These are phyloP conservation scores for Cladosporium cucumerinum DNA, from an alignment of 2,329 filamentous ascomycete species.

Conservation along the genomic window DNA sequence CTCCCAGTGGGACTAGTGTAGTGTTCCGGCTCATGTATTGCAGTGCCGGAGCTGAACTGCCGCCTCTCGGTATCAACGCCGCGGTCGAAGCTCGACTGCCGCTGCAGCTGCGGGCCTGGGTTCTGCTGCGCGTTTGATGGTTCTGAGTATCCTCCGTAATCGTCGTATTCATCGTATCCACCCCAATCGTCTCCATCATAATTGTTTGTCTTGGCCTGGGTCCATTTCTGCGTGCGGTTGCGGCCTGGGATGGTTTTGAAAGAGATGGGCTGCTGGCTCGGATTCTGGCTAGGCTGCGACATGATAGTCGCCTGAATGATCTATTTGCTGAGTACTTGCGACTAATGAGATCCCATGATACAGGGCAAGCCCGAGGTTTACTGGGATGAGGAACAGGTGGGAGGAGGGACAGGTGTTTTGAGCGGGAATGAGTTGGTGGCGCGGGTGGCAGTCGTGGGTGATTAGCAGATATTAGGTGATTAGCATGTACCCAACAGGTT, in stretches of 20 bases:
- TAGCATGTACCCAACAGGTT: neutral
- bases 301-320: conserved; percentile 18
- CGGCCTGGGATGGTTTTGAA: conserved; percentile 87
- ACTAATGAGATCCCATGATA: conserved; percentile 4
- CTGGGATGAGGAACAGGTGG: neutral
- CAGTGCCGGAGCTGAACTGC: conserved; percentile 39
- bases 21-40: neutral
- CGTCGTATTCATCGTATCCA: conserved; percentile 57
- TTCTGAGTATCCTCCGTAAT: conserved; percentile 51
- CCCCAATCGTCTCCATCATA: conserved; percentile 97
- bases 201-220: conserved; percentile 77
- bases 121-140: conserved; percentile 32
- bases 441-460: neutral
- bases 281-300: conserved; percentile 19
- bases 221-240: conserved; percentile 91
- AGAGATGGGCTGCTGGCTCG: conserved; percentile 45
- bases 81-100: conserved; percentile 53
- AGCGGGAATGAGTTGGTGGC: neutral
- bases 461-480: conserved; percentile 8
- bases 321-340: neutral
- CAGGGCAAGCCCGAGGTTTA: neutral
- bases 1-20: neutral
- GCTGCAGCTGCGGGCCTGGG: conserved; percentile 25
- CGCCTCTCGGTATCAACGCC: conserved; percentile 48
- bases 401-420: neutral